Evolutionary conservation across 768 basidiomycete species (phyloP).

Genomic region (Trametes punicea): DNA sequence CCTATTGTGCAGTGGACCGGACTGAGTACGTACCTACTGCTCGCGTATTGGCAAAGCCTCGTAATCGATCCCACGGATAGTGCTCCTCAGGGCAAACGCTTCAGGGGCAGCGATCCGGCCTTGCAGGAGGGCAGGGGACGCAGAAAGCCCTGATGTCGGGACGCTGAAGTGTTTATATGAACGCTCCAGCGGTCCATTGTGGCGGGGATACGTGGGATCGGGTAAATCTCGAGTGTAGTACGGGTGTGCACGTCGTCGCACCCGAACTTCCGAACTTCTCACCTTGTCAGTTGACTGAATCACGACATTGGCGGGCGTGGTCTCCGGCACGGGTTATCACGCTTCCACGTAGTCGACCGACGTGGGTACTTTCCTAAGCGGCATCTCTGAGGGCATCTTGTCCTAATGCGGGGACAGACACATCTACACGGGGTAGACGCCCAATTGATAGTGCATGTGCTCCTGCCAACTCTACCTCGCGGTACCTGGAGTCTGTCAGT

Average conservation of each 20-base stretch:
- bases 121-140: constrained; percentile 3
- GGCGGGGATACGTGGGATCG: constrained; percentile 21
- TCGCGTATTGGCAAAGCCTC: not conserved
- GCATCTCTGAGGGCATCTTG: not conserved
- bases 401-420: constrained; percentile 1
- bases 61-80: not conserved
- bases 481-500: constrained; percentile 1
- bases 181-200: not conserved
- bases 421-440: not conserved
- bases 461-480: not conserved
- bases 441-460: constrained; percentile 3
- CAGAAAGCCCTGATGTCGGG: not conserved
- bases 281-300: constrained; percentile 25
- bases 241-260: constrained; percentile 18
- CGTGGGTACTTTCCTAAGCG: constrained; percentile 14
- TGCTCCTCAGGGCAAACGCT: constrained; percentile 8
- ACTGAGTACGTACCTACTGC: not conserved
- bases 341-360: constrained; percentile 11
- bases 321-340: constrained; percentile 10
- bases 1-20: not conserved
- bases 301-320: constrained; percentile 9
- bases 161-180: constrained; percentile 11
- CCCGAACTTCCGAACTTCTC: constrained; percentile 23
- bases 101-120: constrained; percentile 3
- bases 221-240: constrained; percentile 28